Evolutionary conservation across 768 basidiomycete species (phyloP), one percentile per base, ranked within the genome.

Genomic region (Dentipellis fragilis): DNA sequence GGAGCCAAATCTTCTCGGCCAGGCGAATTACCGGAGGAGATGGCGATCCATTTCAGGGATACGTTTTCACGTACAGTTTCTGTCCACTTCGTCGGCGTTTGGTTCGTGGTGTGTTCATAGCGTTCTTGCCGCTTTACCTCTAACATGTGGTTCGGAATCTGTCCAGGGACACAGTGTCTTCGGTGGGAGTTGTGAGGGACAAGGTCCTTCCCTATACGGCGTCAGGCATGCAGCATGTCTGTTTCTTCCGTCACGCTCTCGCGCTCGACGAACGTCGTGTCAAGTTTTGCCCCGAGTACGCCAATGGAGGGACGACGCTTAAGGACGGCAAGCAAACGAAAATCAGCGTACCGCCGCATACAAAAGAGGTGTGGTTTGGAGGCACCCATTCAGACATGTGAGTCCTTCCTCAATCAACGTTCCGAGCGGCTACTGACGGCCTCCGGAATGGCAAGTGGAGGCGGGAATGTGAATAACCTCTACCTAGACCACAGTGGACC

Each of bases 201-300:
- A 65, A 57, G 11, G 64, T 57, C 19, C 55, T 74, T 7, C 73
- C 76, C 5, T 58, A 56, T 19, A 72, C 72, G 7, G 65, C 64
- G 16, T 57, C 56, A 8, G 62, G 63, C 1, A 64, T 60, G 51
- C 60, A 69, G 36, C 69, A 74, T 51, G 65, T 76, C 8, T 66
- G 56, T n/a, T 34, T 37, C 47, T 77, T 78, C 54, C 70, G 76
- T 7, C 76, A 78, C 60, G 76, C 74, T 0, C 64, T 78, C 4
- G 76, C 77, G 0, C 63, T 78, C 23, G 76, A 78, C 55, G 77
- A 78, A 48, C 65, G 70, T 22, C 69, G 77, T 6, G 75, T 77
- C 42, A 78, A 76, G 51, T 78, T 76, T 57, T 56, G 74, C 2
- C 77, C 77, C 0, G 75, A 77, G 22, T 57, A 52, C n/a, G 34